phyloP scores from a whole-genome alignment of 768 basidiomycete genomes.

The Hypholoma fasciculare region DNA sequence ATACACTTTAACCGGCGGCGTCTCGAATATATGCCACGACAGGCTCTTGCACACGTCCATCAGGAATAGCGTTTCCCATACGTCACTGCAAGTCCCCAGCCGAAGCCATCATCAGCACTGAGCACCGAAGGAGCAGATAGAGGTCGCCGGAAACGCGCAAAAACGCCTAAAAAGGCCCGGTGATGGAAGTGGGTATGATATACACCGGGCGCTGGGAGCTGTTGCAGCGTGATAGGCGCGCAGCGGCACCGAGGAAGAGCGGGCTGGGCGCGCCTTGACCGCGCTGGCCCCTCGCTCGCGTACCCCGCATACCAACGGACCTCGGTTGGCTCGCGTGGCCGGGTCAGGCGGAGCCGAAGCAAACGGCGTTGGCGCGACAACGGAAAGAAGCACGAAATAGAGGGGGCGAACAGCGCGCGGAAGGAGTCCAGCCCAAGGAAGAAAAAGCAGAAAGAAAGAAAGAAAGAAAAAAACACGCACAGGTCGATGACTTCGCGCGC shows the following conservation, averaged over 20 bases:
- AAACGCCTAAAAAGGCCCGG: not conserved
- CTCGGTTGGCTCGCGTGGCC: not conserved
- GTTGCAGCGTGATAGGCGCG: too few relatives aligned
- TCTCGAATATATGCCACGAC: slow-evolving; percentile 66
- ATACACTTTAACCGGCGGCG: slow-evolving; percentile 62
- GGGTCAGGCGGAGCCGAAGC: not conserved
- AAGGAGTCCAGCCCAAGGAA: not conserved
- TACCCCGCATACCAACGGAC: too few relatives aligned
- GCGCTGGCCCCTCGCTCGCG: too few relatives aligned
- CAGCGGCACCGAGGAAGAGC: too few relatives aligned
- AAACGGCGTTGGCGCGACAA: not conserved
- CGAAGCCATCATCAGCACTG: not conserved
- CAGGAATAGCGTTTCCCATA: slow-evolving; percentile 63
- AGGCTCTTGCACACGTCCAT: slow-evolving; percentile 55
- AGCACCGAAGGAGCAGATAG: too few relatives aligned
- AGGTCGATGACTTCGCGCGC: slow-evolving; percentile 62
- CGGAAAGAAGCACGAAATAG: not conserved
- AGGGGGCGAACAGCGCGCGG: not conserved
- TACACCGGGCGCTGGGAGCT: too few relatives aligned
- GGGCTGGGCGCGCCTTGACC: too few relatives aligned
- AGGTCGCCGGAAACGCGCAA: not conserved
- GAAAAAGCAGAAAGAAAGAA: slow-evolving; percentile 2
- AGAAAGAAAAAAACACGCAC: slow-evolving; percentile 42
- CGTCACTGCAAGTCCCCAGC: slow-evolving; percentile 45
- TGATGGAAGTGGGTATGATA: not conserved